phyloP scores from a whole-genome alignment of 192 early-diverging fungal species.

The Backusella mclennaniae region DNA sequence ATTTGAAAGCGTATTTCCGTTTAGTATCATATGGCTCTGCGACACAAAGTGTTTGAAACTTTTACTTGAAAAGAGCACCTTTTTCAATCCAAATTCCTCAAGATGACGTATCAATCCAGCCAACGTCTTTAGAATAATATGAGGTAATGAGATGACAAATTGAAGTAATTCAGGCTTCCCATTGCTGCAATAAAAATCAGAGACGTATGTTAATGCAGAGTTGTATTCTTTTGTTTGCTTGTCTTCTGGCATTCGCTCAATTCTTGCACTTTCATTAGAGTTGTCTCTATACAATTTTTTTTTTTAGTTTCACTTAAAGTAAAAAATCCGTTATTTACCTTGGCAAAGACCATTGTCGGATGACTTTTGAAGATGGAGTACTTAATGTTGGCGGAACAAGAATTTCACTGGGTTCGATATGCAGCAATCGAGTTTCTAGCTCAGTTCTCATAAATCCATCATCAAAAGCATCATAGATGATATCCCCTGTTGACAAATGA shows the following conservation, averaged over 20 bases:
- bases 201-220: slow-evolving; percentile 39
- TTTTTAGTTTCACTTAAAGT: not conserved
- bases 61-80: slow-evolving; percentile 54
- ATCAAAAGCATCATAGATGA: slow-evolving; percentile 70
- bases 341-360: slow-evolving; percentile 27
- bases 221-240: slow-evolving; percentile 45
- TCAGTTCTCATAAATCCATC: slow-evolving; percentile 62
- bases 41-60: slow-evolving; percentile 59
- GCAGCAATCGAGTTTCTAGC: slow-evolving; percentile 66
- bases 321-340: not conserved
- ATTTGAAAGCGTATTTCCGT: slow-evolving; percentile 61
- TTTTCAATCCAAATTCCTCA: slow-evolving; percentile 57
- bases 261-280: slow-evolving; percentile 46
- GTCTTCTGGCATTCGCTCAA: slow-evolving; percentile 50
- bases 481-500: slow-evolving; percentile 62
- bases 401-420: slow-evolving; percentile 67
- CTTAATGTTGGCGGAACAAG: slow-evolving; percentile 55
- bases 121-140: slow-evolving; percentile 28
- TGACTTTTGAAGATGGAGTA: slow-evolving; percentile 54
- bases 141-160: not conserved
- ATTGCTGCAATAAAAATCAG: slow-evolving; percentile 41
- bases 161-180: slow-evolving; percentile 14
- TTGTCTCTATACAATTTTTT: slow-evolving; percentile 9
- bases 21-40: slow-evolving; percentile 61
- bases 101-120: slow-evolving; percentile 62